Evolutionary conservation across 805 yeast species (phyloP).

Genomic region (Spathaspora passalidarum): DNA sequence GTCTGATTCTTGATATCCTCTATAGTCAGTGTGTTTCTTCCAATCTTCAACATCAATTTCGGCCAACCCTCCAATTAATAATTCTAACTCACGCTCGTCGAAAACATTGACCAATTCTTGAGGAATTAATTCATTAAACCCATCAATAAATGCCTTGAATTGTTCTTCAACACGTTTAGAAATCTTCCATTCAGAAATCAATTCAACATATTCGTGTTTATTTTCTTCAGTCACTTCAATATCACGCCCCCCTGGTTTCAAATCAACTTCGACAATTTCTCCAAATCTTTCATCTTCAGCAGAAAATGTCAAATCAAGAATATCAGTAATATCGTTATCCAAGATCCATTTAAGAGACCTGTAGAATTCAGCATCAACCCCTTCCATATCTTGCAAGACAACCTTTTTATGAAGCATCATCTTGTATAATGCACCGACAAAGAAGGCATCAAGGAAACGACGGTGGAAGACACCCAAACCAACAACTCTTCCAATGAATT

Average conservation of each 20-base stretch:
- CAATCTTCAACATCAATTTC: constrained; percentile 98
- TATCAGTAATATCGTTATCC: constrained; percentile 83
- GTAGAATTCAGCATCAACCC: constrained; percentile 96
- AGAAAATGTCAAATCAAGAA: constrained; percentile 85
- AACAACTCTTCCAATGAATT: constrained; percentile 96
- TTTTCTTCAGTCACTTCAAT: constrained; percentile 93
- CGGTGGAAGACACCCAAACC: constrained; percentile 98
- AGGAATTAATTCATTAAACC: constrained; percentile 95
- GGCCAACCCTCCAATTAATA: constrained; percentile 96
- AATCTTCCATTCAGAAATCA: constrained; percentile 94
- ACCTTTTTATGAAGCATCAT: constrained; percentile 96
- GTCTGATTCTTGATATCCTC: constrained; percentile 96
- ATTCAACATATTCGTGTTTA: constrained; percentile 92
- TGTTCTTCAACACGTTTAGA: constrained; percentile 91
- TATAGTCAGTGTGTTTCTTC: constrained; percentile 98
- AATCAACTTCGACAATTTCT: constrained; percentile 81
- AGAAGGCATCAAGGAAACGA: constrained; percentile 95
- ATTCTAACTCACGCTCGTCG: constrained; percentile 95
- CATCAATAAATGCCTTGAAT: constrained; percentile 93
- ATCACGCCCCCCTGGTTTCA: constrained; percentile 84
- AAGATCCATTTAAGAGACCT: constrained; percentile 93
- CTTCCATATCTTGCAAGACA: constrained; percentile 95
- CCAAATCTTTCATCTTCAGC: constrained; percentile 94
- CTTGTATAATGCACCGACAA: constrained; percentile 96
- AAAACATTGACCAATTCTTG: constrained; percentile 95